phyloP scores from a whole-genome alignment of 2,329 filamentous ascomycete genomes.

The Trichoderma citrinoviride region DNA sequence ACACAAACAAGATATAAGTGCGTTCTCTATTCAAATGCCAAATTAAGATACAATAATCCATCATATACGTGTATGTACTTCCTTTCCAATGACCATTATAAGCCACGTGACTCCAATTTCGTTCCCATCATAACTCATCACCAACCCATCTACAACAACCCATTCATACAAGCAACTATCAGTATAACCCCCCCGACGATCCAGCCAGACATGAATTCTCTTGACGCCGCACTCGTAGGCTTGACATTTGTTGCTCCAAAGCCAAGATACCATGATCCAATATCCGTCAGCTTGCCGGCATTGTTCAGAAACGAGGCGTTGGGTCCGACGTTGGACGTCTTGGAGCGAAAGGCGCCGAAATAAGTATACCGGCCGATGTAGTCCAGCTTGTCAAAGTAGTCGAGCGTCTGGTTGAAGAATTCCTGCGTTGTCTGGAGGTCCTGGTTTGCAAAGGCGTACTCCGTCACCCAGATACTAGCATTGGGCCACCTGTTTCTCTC shows the following conservation, averaged over 20 bases:
- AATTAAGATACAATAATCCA: neutral
- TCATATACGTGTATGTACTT: neutral
- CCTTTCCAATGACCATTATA: neutral
- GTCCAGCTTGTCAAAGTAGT: constrained; percentile 59
- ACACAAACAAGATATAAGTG: neutral
- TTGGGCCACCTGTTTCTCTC: constrained; percentile 51
- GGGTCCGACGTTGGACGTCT: constrained; percentile 69
- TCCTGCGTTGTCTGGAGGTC: constrained; percentile 55
- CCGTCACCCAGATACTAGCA: constrained; percentile 71
- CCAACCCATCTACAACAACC: neutral
- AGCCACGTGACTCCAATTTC: neutral
- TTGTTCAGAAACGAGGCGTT: constrained; percentile 69
- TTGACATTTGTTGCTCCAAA: constrained; percentile 45
- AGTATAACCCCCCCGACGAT: constrained; percentile 4
- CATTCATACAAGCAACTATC: neutral
- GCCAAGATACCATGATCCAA: constrained; percentile 76
- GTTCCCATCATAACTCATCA: neutral
- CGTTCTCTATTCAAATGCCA: neutral
- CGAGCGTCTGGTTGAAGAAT: constrained; percentile 65
- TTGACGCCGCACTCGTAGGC: constrained; percentile 31
- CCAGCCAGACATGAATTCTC: neutral
- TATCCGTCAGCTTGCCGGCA: constrained; percentile 67
- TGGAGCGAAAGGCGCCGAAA: constrained; percentile 71
- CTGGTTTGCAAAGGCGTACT: constrained; percentile 64
- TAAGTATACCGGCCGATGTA: constrained; percentile 68